phyloP scores from a whole-genome alignment of 2,329 filamentous ascomycete species.

The Chaetomium globosum region DNA sequence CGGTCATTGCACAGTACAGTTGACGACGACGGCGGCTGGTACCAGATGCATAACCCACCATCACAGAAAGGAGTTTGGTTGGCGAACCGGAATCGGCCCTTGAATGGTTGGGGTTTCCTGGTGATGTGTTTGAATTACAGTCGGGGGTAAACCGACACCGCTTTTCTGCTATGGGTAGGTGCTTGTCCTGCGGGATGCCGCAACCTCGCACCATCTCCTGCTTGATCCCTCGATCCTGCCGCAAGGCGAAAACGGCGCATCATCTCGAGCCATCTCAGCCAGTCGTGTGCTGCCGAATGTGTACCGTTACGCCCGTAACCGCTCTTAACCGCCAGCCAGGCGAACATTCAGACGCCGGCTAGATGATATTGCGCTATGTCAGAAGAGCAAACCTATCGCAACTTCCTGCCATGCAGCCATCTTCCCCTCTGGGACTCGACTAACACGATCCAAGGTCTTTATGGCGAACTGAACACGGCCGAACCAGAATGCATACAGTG shows the following conservation, averaged over 20 bases:
- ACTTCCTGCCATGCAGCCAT: background rate
- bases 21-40: background rate
- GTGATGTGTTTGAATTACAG: too few relatives aligned
- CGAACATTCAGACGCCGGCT: background rate
- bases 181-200: slow-evolving; percentile 35
- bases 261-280: slow-evolving; percentile 16
- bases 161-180: background rate
- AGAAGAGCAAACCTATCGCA: background rate
- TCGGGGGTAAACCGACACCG: background rate
- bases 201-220: slow-evolving; percentile 35
- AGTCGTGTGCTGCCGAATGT: slow-evolving; percentile 25
- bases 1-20: background rate
- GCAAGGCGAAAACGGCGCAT: slow-evolving; percentile 33
- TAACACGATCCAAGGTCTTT: too few relatives aligned
- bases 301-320: slow-evolving; percentile 38
- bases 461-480: too few relatives aligned
- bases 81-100: background rate
- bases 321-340: slow-evolving; percentile 1
- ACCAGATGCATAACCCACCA: too few relatives aligned
- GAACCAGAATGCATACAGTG: slow-evolving; percentile 8
- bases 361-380: background rate
- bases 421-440: too few relatives aligned
- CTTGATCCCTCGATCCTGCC: slow-evolving; percentile 37
- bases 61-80: background rate
- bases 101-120: background rate